Percentiles rank a stretch among this genome's conserved stretches.
phyloP scores from a whole-genome alignment of 768 basidiomycete species.

The Tulasnella calospora region DNA sequence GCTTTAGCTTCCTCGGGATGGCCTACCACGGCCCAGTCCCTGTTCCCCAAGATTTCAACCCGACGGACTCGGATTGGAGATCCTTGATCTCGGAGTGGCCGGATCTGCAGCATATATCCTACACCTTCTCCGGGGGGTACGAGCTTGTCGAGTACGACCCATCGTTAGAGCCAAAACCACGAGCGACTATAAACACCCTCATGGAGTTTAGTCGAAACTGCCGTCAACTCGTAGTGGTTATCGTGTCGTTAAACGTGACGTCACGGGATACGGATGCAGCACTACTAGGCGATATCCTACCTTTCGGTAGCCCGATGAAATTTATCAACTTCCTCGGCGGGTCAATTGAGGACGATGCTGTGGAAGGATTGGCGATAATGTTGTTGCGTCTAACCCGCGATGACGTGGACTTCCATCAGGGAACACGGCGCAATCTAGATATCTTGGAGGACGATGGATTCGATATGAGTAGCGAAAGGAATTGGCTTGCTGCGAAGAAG shows the following conservation, averaged over 20 bases:
- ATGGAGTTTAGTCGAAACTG: neutral
- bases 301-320: neutral
- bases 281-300: neutral
- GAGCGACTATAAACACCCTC: neutral
- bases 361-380: neutral
- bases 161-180: neutral
- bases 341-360: neutral
- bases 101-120: neutral
- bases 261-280: neutral
- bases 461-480: neutral
- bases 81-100: neutral
- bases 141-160: neutral
- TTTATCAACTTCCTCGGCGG: neutral
- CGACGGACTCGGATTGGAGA: neutral
- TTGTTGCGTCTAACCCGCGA: neutral
- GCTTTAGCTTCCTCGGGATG: neutral
- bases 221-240: neutral
- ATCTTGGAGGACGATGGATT: neutral
- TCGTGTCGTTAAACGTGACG: neutral
- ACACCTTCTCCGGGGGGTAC: neutral
- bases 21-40: neutral
- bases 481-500: neutral
- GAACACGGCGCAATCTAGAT: neutral
- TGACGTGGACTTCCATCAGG: neutral
- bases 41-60: neutral